phyloP scores from a whole-genome alignment of 2,329 filamentous ascomycete genomes.

The Colletotrichum caudatum region DNA sequence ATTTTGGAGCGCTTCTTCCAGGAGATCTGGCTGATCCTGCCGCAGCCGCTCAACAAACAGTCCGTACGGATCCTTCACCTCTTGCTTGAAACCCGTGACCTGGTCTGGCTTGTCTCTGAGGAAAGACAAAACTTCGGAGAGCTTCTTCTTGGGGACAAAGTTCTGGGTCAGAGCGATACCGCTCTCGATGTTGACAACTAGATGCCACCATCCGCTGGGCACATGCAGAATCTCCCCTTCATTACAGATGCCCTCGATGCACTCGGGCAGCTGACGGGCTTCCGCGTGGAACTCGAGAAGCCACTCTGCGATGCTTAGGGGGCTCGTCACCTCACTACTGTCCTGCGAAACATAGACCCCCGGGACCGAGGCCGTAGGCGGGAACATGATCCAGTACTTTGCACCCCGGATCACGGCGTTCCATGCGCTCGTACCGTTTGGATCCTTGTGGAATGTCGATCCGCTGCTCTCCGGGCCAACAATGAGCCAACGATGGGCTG shows the following conservation, averaged over 20 bases:
- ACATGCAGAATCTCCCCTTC: conserved; percentile 92
- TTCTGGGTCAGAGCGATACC: conserved; percentile 95
- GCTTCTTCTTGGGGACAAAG: conserved; percentile 82
- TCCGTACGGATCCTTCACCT: conserved; percentile 77
- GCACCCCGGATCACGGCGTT: conserved; percentile 90
- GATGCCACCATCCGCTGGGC: conserved; percentile 95
- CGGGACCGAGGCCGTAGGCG: conserved; percentile 80
- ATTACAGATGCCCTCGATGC: conserved; percentile 85
- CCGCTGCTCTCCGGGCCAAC: conserved; percentile 88
- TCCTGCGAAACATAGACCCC: conserved; percentile 92
- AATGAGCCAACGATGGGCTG: conserved; percentile 93
- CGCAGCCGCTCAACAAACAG: conserved; percentile 79
- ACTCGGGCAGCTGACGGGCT: conserved; percentile 80
- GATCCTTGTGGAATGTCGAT: conserved; percentile 93
- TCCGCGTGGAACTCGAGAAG: conserved; percentile 88
- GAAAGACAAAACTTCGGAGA: conserved; percentile 83
- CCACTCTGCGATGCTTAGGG: conserved; percentile 97
- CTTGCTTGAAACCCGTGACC: conserved; percentile 84
- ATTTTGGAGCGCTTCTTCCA: conserved; percentile 73
- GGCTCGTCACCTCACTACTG: conserved; percentile 92
- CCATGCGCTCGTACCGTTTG: conserved; percentile 84
- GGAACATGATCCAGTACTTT: conserved; percentile 99
- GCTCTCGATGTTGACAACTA: conserved; percentile 88
- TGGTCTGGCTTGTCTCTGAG: conserved; percentile 85
- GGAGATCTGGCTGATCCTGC: conserved; percentile 72